Evolutionary conservation across 2,329 filamentous ascomycete species (phyloP), one percentile per base, ranked within the genome.

Genomic region (Coniochaeta sp.): DNA sequence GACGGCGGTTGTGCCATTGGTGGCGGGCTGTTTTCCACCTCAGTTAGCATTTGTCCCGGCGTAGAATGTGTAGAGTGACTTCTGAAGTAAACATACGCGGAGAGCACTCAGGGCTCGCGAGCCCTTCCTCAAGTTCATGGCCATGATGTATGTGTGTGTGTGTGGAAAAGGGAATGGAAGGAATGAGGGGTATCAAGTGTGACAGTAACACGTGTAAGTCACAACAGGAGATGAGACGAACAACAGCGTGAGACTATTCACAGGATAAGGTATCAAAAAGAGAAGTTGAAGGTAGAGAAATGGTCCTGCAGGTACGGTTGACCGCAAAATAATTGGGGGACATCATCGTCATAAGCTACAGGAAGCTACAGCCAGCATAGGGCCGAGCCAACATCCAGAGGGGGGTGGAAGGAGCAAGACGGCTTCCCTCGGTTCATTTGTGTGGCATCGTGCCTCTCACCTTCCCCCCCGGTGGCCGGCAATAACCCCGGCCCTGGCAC

Each of bases 41-140:
- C n/a, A n/a, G 14, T 42, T 48, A 48, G 45, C 13, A 31, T 48
- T 9, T 9, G n/a, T 32, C 9, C 30, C 9, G 9, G 9, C 30
- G 30, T 32, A 32, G 30, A 32, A 32, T 9, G 9, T n/a, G n/a
- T 32, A 9, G 30, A 32, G 9, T n/a, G 30, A 9, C 9, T 32
- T 50, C 32, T 16, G 40, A 45, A 14, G 53, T 1, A n/a, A 24
- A 63, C 76, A 65, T 73, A 87, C 86, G 73, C 81, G 82, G 53
- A 86, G 67, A 60, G 78, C 79, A 68, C 81, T 76, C 59, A 88
- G 69, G 61, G 82, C 84, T 70, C 79, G 76, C 40, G 81, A 74
- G 51, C 83, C 81, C 58, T 76, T 74, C 67, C 81, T 77, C 53
- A 85, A 69, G 61, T 79, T 83, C 67, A 87, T 72, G 51, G 84